Evolutionary conservation across 148 eudicot species (phyloP).

Genomic region (Polygonum maritimum): DNA sequence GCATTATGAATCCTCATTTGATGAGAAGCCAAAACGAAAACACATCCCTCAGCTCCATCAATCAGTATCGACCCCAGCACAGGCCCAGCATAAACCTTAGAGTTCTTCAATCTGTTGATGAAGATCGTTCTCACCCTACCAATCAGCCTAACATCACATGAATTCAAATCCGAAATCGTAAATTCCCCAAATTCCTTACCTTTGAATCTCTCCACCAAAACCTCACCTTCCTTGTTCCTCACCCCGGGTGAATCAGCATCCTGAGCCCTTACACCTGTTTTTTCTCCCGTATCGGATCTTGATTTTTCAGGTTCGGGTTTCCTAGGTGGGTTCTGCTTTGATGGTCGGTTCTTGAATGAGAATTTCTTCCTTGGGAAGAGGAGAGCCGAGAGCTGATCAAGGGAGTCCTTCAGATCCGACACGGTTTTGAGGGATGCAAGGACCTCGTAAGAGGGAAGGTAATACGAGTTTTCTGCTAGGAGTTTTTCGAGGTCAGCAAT

Average conservation of each 20-base stretch:
- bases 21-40: conserved; percentile 71
- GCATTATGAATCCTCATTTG: conserved; percentile 90
- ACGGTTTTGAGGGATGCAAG: conserved; percentile 54
- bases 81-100: conserved; percentile 62
- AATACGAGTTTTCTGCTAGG: conserved; percentile 65
- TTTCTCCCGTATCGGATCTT: conserved; percentile 6
- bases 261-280: conserved; percentile 10
- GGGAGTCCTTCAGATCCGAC: conserved; percentile 41
- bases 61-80: conserved; percentile 69
- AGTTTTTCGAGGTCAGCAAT: conserved; percentile 58
- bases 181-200: conserved; percentile 54
- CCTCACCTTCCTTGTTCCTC: conserved; percentile 41
- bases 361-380: conserved; percentile 63
- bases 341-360: conserved; percentile 48
- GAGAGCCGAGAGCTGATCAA: conserved; percentile 33
- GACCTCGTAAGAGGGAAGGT: conserved; percentile 67
- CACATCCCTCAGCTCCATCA: conserved; percentile 61
- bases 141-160: conserved; percentile 56
- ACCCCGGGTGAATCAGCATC: conserved; percentile 45
- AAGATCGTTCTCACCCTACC: conserved; percentile 65
- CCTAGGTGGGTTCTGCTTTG: conserved; percentile 25
- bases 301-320: conserved; percentile 15
- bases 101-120: conserved; percentile 42
- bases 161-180: conserved; percentile 38
- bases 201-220: conserved; percentile 45